These are phyloP conservation scores for Symbiodinium pilosum DNA, from an alignment of 73 alveolate genomes.

Conservation along the genomic window DNA sequence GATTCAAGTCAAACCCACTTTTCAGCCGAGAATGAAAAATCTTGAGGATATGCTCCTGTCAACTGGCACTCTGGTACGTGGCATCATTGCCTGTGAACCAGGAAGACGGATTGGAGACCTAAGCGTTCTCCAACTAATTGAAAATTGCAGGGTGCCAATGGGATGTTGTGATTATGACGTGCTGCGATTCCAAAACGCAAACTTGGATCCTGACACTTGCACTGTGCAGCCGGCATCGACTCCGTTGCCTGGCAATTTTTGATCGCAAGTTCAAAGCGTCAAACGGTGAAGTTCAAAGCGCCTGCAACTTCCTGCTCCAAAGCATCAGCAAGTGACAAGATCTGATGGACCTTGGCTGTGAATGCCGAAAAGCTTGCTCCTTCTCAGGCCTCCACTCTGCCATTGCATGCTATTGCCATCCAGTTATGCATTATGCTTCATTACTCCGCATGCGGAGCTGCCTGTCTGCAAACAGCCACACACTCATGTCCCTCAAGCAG, in stretches of 20 bases:
- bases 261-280: not conserved
- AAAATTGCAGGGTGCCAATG: too few relatives aligned
- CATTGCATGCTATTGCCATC: too few relatives aligned
- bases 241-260: not conserved
- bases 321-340: constrained; percentile 55
- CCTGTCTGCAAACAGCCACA: not conserved
- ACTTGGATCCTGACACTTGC: not conserved
- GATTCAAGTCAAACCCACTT: too few relatives aligned
- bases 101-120: not conserved
- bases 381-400: too few relatives aligned
- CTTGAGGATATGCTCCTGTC: too few relatives aligned
- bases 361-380: not conserved
- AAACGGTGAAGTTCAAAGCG: not conserved
- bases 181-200: too few relatives aligned
- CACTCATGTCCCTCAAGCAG: not conserved
- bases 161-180: too few relatives aligned
- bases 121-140: not conserved
- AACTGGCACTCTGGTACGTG: too few relatives aligned
- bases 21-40: too few relatives aligned
- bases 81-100: not conserved
- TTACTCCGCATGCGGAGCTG: not conserved
- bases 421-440: too few relatives aligned
- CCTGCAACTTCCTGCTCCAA: constrained; percentile 64
- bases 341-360: constrained; percentile 35
- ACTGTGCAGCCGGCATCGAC: not conserved